A percentile compares a stretch with the other conserved stretches of the same genome.
These are phyloP conservation scores for Collybiopsis luxurians DNA, from an alignment of 768 basidiomycete species.

Conservation along the genomic window DNA sequence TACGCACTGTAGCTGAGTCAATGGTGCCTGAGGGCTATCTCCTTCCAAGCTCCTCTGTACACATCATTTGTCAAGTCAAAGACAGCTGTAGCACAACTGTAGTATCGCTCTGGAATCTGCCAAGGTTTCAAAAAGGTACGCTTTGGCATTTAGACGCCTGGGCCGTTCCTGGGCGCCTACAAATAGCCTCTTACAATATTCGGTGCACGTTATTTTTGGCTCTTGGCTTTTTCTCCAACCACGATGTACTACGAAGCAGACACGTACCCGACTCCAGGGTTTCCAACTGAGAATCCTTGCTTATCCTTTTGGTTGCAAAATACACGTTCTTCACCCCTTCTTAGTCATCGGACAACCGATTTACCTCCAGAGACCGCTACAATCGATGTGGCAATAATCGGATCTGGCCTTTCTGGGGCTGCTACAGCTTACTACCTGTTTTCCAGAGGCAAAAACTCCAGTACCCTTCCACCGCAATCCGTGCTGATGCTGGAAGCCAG, in stretches of 20 bases:
- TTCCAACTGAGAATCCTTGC: constrained; percentile 1
- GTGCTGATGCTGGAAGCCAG: constrained; percentile 43
- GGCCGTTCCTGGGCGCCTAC: too few relatives aligned
- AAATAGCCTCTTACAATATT: too few relatives aligned
- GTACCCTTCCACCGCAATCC: constrained; percentile 11
- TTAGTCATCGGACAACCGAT: constrained; percentile 17
- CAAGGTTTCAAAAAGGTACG: too few relatives aligned
- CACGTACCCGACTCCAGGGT: constrained; percentile 4
- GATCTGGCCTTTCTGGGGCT: constrained; percentile 32
- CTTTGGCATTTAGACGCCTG: background rate
- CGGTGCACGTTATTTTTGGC: too few relatives aligned
- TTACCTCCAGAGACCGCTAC: constrained; percentile 14
- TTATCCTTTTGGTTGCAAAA: constrained; percentile 30
- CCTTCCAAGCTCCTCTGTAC: too few relatives aligned
- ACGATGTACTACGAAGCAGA: constrained; percentile 7
- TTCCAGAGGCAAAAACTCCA: constrained; percentile 3
- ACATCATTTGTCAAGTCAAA: too few relatives aligned
- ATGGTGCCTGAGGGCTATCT: too few relatives aligned
- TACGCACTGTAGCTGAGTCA: too few relatives aligned
- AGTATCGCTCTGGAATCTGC: too few relatives aligned
- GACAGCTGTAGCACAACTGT: too few relatives aligned
- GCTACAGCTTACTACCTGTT: constrained; percentile 27
- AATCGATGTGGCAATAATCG: constrained; percentile 30
- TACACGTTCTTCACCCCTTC: constrained; percentile 15
- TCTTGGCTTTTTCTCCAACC: background rate